Conservation (phyloP, 441 rosid genomes). For the Metrosideros polymorpha region DNA sequence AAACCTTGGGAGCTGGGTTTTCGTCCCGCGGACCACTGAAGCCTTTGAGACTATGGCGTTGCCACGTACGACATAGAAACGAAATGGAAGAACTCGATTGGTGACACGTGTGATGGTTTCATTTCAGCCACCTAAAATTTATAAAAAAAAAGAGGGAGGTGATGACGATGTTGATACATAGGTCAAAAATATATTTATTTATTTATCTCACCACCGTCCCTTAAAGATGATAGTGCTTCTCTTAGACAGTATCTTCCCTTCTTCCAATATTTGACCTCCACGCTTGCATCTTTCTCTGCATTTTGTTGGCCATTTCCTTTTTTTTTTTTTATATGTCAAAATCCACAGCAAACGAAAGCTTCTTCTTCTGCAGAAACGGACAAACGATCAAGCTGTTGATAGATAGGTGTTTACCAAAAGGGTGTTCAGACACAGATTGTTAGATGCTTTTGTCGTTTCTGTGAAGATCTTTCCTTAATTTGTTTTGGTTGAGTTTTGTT, state of each 20-base stretch:
- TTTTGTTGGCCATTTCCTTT: not conserved
- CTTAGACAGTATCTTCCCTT: constrained; percentile 1
- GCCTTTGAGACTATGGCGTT: not conserved
- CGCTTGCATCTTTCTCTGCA: not conserved
- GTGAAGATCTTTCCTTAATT: not conserved
- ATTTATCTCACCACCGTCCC: not conserved
- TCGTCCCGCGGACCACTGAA: not conserved
- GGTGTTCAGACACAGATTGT: not conserved
- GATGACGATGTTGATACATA: not conserved
- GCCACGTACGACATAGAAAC: not conserved
- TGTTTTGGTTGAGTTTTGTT: not conserved
- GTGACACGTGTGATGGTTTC: not conserved
- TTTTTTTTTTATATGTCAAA: not conserved
- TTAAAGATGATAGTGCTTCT: constrained; percentile 11
- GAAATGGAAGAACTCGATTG: not conserved
- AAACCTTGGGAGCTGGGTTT: not conserved
- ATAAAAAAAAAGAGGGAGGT: not conserved
- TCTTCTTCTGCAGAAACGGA: not conserved
- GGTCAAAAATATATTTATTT: not conserved
- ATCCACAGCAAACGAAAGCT: not conserved
- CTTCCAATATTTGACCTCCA: not conserved
- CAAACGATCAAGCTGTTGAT: not conserved
- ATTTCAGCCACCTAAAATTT: not conserved
- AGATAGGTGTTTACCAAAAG: not conserved
- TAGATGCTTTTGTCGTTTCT: not conserved